Evolutionary conservation across 2,329 filamentous ascomycete species (phyloP), one percentile per base, ranked within the genome.

Genomic region (Cladophialophora immunda): DNA sequence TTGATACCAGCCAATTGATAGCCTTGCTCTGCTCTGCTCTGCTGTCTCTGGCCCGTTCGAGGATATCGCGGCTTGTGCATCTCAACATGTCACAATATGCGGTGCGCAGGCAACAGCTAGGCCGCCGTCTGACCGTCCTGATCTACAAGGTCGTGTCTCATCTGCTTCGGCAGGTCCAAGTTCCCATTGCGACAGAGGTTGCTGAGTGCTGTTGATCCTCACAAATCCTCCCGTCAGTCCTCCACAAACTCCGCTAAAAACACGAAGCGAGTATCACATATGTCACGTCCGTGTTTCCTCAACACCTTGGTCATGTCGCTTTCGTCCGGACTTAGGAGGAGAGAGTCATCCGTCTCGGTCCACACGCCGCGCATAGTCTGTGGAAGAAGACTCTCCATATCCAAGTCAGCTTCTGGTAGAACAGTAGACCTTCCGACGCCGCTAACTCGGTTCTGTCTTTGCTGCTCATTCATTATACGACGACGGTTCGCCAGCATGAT

Each of bases 271-370:
- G 47, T 52, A 29, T 53, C 50, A 66, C 64, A 70, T 9, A 69
- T 69, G 0, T 76, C 74, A n/a, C 69, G 68, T 2, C 83, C 83
- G 73, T 85, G 83, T 68, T 84, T 84, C 53, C 77, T 67, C 58
- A 79, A 58, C 29, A 82, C 70, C 38, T 73, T 73, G 41, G 77
- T 66, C 25, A 83, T 74, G 2, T 68, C 73, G 19, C 75, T 75
- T 29, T 69, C 72, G 69, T 82, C 74, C 3, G 47, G 53, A 8
- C 75, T 76, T 41, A 77, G 70, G 34, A 83, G 62, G 25, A 72
- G 73, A 32, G 74, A 67, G 64, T 85, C 83, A 64, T 85, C 83
- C 45, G 78, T 75, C 9, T 76, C 67, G 6, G 82, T 84, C 83
- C 83, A 85, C 19, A 84, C 79, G 4, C 83, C 83, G 17, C 68